Percentiles rank a stretch among this genome's conserved stretches.
Conservation (phyloP, 495 filamentous ascomycete genomes). For the Terfezia boudieri region DNA sequence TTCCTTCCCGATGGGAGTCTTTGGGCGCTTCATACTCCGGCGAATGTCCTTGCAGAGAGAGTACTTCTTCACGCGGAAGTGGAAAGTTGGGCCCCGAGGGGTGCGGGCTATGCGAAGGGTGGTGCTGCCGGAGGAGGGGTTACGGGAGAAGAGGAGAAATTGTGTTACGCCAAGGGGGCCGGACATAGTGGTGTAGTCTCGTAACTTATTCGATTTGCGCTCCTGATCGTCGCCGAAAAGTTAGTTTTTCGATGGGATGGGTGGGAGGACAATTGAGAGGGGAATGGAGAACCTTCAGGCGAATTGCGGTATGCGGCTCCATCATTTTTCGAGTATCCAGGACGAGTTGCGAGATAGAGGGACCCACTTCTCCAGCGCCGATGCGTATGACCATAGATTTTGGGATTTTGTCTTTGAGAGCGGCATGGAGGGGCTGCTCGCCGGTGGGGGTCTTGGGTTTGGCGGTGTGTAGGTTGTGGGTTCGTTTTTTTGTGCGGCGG, state of each 20-base stretch:
- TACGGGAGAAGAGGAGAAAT: conserved; percentile 82
- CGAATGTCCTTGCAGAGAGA: conserved; percentile 77
- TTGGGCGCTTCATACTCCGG: conserved; percentile 57
- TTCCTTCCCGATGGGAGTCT: conserved; percentile 50
- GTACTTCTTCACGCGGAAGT: conserved; percentile 93
- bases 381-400: conserved; percentile 98
- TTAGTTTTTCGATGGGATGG: conserved; percentile 3
- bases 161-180: conserved; percentile 87
- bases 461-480: conserved; percentile 36
- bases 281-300: conserved; percentile 28
- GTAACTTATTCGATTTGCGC: conserved; percentile 66
- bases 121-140: conserved; percentile 57
- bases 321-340: conserved; percentile 82
- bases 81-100: conserved; percentile 74
- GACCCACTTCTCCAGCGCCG: conserved; percentile 79
- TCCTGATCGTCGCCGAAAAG: conserved; percentile 30
- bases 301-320: conserved; percentile 79
- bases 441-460: conserved; percentile 35
- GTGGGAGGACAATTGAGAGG: conserved; percentile 17
- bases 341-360: conserved; percentile 75
- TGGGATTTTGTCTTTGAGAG: conserved; percentile 36
- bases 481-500: conserved; percentile 68
- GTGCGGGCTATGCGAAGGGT: conserved; percentile 78
- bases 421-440: conserved; percentile 23
- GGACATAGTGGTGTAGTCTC: conserved; percentile 89